These are phyloP conservation scores for Pezizomycotina sp. DNA, from an alignment of 2,329 filamentous ascomycete genomes.

Conservation along the genomic window DNA sequence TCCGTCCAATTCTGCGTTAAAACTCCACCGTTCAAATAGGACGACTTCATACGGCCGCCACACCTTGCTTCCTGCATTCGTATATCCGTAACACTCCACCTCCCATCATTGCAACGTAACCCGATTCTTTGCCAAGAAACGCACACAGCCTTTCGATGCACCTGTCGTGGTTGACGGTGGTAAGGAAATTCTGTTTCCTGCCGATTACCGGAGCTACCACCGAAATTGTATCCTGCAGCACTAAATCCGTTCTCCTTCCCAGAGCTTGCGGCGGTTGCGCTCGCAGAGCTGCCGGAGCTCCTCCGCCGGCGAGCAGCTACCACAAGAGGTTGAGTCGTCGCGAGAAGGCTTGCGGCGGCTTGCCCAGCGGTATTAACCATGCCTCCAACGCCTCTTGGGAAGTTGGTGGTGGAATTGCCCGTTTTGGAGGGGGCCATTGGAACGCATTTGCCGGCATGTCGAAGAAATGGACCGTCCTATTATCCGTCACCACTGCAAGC, in stretches of 20 bases:
- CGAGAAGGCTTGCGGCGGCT: constrained; percentile 53
- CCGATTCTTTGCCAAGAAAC: constrained; percentile 33
- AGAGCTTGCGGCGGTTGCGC: constrained; percentile 31
- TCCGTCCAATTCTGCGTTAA: constrained; percentile 23
- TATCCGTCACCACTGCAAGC: constrained; percentile 76
- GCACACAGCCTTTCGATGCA: constrained; percentile 31
- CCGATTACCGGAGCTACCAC: constrained; percentile 36
- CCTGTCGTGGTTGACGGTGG: constrained; percentile 35
- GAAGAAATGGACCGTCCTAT: constrained; percentile 86
- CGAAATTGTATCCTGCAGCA: constrained; percentile 33
- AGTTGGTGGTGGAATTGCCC: constrained; percentile 27
- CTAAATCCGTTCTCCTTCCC: constrained; percentile 31
- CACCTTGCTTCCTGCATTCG: constrained; percentile 23
- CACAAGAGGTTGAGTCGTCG: constrained; percentile 45
- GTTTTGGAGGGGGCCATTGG: constrained; percentile 62
- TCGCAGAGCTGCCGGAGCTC: constrained; percentile 22
- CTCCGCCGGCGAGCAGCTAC: constrained; percentile 44
- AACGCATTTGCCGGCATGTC: constrained; percentile 71
- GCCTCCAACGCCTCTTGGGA: constrained; percentile 32
- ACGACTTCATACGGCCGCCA: constrained; percentile 20
- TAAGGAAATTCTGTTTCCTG: too few species aligned
- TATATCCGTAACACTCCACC: constrained; percentile 33
- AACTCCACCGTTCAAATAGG: constrained; percentile 28
- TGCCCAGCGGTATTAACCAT: constrained; percentile 35
- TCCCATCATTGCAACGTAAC: constrained; percentile 33